phyloP scores from a whole-genome alignment of 345 rosid genomes.

The Boechera divaricarpa region DNA sequence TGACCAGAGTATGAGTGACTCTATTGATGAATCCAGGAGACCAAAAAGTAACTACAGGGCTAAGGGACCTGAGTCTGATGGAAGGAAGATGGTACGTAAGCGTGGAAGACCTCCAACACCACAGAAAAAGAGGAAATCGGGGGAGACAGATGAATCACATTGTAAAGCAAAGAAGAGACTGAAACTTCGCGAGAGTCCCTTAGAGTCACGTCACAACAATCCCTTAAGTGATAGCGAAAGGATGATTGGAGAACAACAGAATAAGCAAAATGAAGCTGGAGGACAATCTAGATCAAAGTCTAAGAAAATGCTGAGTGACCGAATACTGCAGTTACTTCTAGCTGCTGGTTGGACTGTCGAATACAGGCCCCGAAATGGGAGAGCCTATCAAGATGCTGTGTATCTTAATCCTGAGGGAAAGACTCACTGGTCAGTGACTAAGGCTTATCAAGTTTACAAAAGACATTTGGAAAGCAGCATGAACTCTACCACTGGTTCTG shows the following conservation, averaged over 20 bases:
- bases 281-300: constrained; percentile 41
- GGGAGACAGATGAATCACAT: constrained; percentile 39
- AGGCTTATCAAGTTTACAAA: constrained; percentile 78
- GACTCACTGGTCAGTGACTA: constrained; percentile 95
- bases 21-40: constrained; percentile 41
- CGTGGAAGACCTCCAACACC: constrained; percentile 34
- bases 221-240: constrained; percentile 23
- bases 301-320: constrained; percentile 69
- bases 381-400: constrained; percentile 72
- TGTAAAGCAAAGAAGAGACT: constrained; percentile 20
- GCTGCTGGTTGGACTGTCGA: constrained; percentile 91
- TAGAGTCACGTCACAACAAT: constrained; percentile 29
- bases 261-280: constrained; percentile 34
- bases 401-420: constrained; percentile 92
- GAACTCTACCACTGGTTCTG: constrained; percentile 54
- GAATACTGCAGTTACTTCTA: constrained; percentile 66
- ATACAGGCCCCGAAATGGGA: constrained; percentile 72
- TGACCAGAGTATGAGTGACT: constrained; percentile 33
- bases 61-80: constrained; percentile 31
- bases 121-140: constrained; percentile 32
- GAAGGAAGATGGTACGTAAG: constrained; percentile 36
- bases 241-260: constrained; percentile 31
- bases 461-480: constrained; percentile 51
- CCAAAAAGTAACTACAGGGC: constrained; percentile 31
- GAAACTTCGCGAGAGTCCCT: constrained; percentile 20